Evolutionary conservation across 768 basidiomycete genomes (phyloP).

Genomic region (button mushroom (Agaricus bisporus)): DNA sequence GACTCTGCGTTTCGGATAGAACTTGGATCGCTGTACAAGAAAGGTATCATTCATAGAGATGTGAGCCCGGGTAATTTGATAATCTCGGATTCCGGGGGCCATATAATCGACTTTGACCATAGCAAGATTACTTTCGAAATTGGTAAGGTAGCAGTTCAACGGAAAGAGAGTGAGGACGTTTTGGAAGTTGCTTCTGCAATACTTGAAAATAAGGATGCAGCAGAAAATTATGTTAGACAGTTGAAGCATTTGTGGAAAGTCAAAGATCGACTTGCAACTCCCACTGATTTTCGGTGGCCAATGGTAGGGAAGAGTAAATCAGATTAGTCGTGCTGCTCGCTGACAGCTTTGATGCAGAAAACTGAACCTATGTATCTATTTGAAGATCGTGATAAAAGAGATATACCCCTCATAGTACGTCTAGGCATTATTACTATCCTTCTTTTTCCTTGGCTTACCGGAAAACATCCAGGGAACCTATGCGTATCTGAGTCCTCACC

Average conservation of each 20-base stretch:
- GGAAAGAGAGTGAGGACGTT: neutral
- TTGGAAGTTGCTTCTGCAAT: neutral
- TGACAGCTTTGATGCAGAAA: neutral
- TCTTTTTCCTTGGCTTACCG: neutral
- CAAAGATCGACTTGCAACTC: neutral
- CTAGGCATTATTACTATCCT: neutral
- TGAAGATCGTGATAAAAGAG: neutral
- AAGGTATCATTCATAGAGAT: neutral
- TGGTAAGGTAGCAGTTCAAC: no score
- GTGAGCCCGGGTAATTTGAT: neutral
- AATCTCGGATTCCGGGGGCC: neutral
- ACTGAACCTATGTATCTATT: neutral
- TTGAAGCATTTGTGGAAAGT: neutral
- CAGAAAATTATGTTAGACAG: neutral
- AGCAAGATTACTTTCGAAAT: neutral
- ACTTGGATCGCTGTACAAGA: neutral
- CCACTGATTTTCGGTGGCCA: neutral
- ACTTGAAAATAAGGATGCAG: neutral
- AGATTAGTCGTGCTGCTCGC: neutral
- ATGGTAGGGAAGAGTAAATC: neutral
- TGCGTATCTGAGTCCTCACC: neutral
- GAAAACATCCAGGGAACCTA: neutral
- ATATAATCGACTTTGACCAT: constrained; percentile 2
- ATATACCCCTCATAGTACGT: neutral
- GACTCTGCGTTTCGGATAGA: neutral